Conservation (phyloP, 768 basidiomycete genomes). For the Leccinum longicurvipes region DNA sequence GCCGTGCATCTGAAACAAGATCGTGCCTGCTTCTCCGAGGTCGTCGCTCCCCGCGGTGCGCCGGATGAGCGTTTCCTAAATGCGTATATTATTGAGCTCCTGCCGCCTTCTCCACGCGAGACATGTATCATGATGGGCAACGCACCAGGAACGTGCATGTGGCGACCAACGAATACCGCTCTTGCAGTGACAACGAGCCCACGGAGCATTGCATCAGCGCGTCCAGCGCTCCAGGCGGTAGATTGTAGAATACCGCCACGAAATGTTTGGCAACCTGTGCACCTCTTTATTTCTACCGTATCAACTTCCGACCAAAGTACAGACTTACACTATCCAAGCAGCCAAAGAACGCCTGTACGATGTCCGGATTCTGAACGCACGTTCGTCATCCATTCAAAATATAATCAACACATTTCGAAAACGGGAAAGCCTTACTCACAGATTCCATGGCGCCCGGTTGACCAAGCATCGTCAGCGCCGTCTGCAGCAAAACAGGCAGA, state of each 20-base stretch:
- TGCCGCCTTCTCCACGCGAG: too few species aligned
- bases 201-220: slow-evolving; percentile 69
- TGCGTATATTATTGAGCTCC: neutral
- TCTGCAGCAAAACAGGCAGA: slow-evolving; percentile 56
- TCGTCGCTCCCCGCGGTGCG: slow-evolving; percentile 63
- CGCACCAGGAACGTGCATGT: slow-evolving; percentile 81
- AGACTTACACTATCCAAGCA: slow-evolving; percentile 70
- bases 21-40: slow-evolving; percentile 50
- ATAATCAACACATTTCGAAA: too few species aligned
- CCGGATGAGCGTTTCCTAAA: slow-evolving; percentile 61
- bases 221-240: slow-evolving; percentile 62
- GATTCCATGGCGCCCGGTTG: slow-evolving; percentile 65
- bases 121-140: slow-evolving; percentile 7
- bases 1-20: slow-evolving; percentile 56
- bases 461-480: slow-evolving; percentile 50
- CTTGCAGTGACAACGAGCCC: slow-evolving; percentile 65
- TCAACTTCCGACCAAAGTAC: neutral
- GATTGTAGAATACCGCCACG: slow-evolving; percentile 52
- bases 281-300: neutral
- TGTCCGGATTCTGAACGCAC: slow-evolving; percentile 73
- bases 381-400: neutral
- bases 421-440: slow-evolving; percentile 39
- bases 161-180: slow-evolving; percentile 80
- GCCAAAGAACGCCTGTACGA: slow-evolving; percentile 85
- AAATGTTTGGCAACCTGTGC: slow-evolving; percentile 54